phyloP scores from a whole-genome alignment of 169 alveolate genomes.

The Cyclospora cayetanensis region DNA sequence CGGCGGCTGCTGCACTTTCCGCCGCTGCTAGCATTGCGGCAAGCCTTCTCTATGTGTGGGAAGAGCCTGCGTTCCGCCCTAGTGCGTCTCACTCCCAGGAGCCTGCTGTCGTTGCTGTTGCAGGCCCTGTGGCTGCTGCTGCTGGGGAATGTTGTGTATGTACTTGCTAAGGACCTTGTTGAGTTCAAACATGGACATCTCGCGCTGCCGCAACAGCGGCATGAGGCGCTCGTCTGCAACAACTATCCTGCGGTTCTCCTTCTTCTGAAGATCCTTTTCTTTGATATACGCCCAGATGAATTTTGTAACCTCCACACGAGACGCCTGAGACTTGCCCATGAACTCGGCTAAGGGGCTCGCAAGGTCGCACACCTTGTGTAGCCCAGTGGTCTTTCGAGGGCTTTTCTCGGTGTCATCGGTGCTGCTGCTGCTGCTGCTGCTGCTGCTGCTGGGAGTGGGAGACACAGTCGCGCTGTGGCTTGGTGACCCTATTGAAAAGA shows the following conservation, averaged over 20 bases:
- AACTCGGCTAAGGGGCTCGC: conserved; percentile 55
- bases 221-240: conserved; percentile 28
- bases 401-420: not conserved
- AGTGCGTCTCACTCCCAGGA: no score
- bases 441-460: conserved; percentile 22
- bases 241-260: conserved; percentile 1
- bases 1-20: no score
- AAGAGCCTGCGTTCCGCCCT: no score
- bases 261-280: conserved; percentile 10
- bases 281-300: conserved; percentile 26
- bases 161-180: conserved; percentile 40
- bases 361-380: conserved; percentile 48
- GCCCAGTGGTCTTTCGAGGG: conserved; percentile 16
- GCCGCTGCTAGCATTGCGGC: no score
- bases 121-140: not conserved
- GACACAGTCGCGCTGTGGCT: not conserved
- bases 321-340: conserved; percentile 63
- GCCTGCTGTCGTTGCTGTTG: conserved; percentile 38
- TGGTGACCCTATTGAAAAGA: not conserved
- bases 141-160: not conserved
- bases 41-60: no score
- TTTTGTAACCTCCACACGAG: conserved; percentile 59
- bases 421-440: conserved; percentile 42
- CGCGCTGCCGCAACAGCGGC: conserved; percentile 49
- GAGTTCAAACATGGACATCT: conserved; percentile 62